Conservation (phyloP, 495 filamentous ascomycete genomes). For the Margaritispora aquatica region DNA sequence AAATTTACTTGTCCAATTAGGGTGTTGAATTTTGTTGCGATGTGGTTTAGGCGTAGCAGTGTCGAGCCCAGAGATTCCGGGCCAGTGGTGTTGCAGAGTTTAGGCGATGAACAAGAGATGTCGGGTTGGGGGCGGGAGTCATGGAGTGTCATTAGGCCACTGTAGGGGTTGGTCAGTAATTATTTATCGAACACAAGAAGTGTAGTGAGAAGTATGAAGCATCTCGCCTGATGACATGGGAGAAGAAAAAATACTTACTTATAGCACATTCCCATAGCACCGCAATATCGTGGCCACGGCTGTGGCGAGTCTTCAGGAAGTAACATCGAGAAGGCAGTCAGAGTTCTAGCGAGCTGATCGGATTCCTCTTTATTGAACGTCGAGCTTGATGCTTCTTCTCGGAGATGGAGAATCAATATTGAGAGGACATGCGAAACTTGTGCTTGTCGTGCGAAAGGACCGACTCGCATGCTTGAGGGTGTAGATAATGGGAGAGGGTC, state of each 20-base stretch:
- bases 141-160: conserved; percentile 14
- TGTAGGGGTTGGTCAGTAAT: background rate
- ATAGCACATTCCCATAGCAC: conserved; percentile 17
- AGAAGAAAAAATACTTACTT: too few species aligned
- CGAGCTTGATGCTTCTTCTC: background rate
- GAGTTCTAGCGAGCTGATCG: conserved; percentile 12
- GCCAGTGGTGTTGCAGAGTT: background rate
- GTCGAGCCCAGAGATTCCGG: conserved; percentile 4
- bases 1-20: conserved; percentile 3
- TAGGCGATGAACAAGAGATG: background rate
- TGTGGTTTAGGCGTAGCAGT: conserved; percentile 2
- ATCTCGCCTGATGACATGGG: too few species aligned
- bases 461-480: conserved; percentile 11
- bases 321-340: conserved; percentile 11
- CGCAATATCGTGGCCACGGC: conserved; percentile 15
- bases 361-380: conserved; percentile 9
- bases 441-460: conserved; percentile 17
- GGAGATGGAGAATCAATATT: conserved; percentile 6
- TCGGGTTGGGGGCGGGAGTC: conserved; percentile 1
- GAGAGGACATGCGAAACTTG: conserved; percentile 17
- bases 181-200: too few species aligned
- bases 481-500: conserved; percentile 14
- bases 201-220: too few species aligned
- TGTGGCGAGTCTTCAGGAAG: conserved; percentile 15
- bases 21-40: conserved; percentile 6